Evolutionary conservation across 306 rosid species (phyloP).

Genomic region (Malus fusca): DNA sequence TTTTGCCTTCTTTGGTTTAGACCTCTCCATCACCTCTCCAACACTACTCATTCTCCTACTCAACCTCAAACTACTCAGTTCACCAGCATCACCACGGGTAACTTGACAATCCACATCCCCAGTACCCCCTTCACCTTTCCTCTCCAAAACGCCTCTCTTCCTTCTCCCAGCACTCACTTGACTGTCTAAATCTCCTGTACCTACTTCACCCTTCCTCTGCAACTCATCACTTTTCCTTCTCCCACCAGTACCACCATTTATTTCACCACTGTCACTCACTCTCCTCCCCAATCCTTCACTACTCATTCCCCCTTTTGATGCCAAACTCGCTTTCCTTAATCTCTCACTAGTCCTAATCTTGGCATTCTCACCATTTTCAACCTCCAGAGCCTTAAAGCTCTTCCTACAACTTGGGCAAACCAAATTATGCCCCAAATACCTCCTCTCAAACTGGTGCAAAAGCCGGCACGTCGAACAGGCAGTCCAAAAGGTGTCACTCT

Average conservation of each 20-base stretch:
- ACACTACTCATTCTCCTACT: constrained; percentile 58
- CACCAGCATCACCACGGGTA: constrained; percentile 3
- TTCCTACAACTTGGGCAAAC: constrained; percentile 72
- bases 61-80: constrained; percentile 30
- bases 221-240: constrained; percentile 12
- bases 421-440: constrained; percentile 52
- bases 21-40: constrained; percentile 67
- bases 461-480: constrained; percentile 64
- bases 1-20: constrained; percentile 34
- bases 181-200: background rate
- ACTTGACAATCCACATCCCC: constrained; percentile 15
- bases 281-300: background rate
- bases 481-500: constrained; percentile 64
- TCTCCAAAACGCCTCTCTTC: background rate
- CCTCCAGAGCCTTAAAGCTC: constrained; percentile 66
- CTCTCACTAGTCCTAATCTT: constrained; percentile 31
- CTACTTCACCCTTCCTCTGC: background rate
- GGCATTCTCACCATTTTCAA: constrained; percentile 8
- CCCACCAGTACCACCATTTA: constrained; percentile 5
- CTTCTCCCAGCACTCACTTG: background rate
- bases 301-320: constrained; percentile 7
- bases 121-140: background rate
- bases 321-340: constrained; percentile 5
- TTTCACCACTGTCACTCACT: constrained; percentile 9
- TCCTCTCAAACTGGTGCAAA: constrained; percentile 73